phyloP scores from a whole-genome alignment of 2,329 filamentous ascomycete species.

The Fonsecaea pugnacius region DNA sequence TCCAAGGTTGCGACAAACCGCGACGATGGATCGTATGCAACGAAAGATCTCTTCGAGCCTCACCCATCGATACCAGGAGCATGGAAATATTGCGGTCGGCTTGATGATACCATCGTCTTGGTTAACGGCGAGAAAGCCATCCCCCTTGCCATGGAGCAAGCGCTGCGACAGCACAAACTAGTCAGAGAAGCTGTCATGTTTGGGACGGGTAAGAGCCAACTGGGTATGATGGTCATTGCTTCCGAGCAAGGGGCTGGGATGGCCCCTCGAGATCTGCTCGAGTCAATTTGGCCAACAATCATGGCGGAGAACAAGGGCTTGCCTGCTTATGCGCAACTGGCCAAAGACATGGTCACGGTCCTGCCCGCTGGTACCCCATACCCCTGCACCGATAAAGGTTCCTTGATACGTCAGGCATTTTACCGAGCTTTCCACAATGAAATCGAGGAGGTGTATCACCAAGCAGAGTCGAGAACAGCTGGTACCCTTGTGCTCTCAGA shows the following conservation, averaged over 20 bases:
- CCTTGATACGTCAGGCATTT: slow-evolving; percentile 58
- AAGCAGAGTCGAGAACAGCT: slow-evolving; percentile 27
- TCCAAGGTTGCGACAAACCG: slow-evolving; percentile 50
- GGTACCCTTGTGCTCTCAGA: slow-evolving; percentile 38
- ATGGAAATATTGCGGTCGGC: slow-evolving; percentile 54
- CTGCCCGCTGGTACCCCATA: slow-evolving; percentile 53
- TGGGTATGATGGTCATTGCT: slow-evolving; percentile 60
- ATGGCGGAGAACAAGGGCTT: slow-evolving; percentile 56
- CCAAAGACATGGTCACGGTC: slow-evolving; percentile 51
- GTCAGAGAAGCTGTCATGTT: slow-evolving; percentile 64
- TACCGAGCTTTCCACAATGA: slow-evolving; percentile 55
- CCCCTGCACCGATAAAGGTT: slow-evolving; percentile 62
- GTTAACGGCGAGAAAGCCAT: slow-evolving; percentile 58
- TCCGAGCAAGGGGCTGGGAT: slow-evolving; percentile 51
- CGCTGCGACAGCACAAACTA: slow-evolving; percentile 56
- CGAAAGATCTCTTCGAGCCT: slow-evolving; percentile 56
- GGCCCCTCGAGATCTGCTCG: slow-evolving; percentile 52
- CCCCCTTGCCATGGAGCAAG: slow-evolving; percentile 57
- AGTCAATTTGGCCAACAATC: slow-evolving; percentile 56
- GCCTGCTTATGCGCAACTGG: slow-evolving; percentile 55
- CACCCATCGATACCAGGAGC: slow-evolving; percentile 33
- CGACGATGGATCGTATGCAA: slow-evolving; percentile 54
- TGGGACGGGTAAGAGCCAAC: slow-evolving; percentile 57
- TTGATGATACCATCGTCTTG: slow-evolving; percentile 55
- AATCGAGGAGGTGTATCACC: slow-evolving; percentile 54